Percentiles rank a stretch among this genome's conserved stretches.
These are phyloP conservation scores for Jasminum sambac DNA, from an alignment of 257 asterid species.

Conservation along the genomic window DNA sequence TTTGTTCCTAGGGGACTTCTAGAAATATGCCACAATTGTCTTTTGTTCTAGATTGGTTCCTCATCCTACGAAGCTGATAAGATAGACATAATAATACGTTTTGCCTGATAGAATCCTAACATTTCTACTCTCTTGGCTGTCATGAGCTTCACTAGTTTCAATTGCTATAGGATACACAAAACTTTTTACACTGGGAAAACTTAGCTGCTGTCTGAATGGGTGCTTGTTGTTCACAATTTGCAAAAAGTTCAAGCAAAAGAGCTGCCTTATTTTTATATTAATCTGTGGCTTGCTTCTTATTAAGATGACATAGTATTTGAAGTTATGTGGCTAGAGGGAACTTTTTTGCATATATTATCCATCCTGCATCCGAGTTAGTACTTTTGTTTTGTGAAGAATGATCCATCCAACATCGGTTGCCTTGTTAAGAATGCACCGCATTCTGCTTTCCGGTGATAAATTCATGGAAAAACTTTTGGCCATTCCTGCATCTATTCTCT, in stretches of 20 bases:
- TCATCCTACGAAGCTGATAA: conserved; percentile 3
- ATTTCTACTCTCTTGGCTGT: background rate
- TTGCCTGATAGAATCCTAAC: conserved; percentile 13
- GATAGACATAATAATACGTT: background rate
- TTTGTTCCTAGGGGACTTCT: background rate
- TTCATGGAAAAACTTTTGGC: conserved; percentile 9
- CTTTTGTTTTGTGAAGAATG: background rate
- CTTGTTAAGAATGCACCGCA: conserved; percentile 15
- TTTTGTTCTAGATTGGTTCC: background rate
- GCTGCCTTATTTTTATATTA: background rate
- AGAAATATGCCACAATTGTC: background rate
- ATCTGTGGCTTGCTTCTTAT: background rate
- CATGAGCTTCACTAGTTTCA: background rate
- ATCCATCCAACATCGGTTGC: background rate
- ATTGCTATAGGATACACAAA: background rate
- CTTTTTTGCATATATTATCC: background rate
- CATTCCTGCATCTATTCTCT: conserved; percentile 3
- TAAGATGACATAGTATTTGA: background rate
- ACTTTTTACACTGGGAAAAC: background rate
- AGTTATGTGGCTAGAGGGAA: background rate
- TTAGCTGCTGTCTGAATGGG: background rate
- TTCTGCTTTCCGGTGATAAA: conserved; percentile 14
- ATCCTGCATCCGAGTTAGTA: background rate
- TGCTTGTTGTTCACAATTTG: background rate
- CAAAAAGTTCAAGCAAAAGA: background rate